Conservation (phyloP, 2,329 filamentous ascomycete genomes). For the Laburnicola sp. region DNA sequence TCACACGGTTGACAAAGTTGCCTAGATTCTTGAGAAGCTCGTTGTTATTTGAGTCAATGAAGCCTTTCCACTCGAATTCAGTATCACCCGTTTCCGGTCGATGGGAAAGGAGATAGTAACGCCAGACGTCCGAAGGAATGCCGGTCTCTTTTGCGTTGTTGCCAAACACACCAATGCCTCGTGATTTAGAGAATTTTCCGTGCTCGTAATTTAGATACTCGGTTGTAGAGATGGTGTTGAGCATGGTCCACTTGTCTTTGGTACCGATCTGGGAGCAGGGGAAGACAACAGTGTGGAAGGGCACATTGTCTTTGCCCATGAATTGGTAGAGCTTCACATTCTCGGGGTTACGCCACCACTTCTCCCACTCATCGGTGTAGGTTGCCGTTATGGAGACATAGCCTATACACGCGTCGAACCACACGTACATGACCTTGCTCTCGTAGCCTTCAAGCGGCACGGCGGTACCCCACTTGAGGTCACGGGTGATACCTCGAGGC, state of each 20-base stretch:
- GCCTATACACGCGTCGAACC: conserved; percentile 91
- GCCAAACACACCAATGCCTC: conserved; percentile 87
- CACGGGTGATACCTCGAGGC: conserved; percentile 84
- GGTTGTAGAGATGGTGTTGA: conserved; percentile 84
- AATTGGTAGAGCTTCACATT: conserved; percentile 87
- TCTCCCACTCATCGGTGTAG: conserved; percentile 86
- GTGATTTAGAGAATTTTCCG: conserved; percentile 85
- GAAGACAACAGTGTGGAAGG: conserved; percentile 90
- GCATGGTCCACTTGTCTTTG: conserved; percentile 82
- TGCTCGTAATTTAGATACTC: conserved; percentile 61
- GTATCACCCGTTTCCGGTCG: conserved; percentile 84
- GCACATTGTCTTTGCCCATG: conserved; percentile 90
- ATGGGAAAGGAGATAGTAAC: conserved; percentile 85
- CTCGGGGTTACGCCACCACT: conserved; percentile 92
- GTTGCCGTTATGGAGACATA: conserved; percentile 94
- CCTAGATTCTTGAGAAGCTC: conserved; percentile 78
- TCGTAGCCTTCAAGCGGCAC: conserved; percentile 65
- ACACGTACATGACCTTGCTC: conserved; percentile 86
- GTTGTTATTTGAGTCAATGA: conserved; percentile 84
- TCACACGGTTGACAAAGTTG: conserved; percentile 60
- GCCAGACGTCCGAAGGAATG: conserved; percentile 84
- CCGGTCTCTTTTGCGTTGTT: conserved; percentile 87
- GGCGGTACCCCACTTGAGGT: conserved; percentile 84
- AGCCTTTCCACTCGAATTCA: conserved; percentile 86
- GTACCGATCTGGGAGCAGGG: conserved; percentile 85